Conservation (phyloP, 75 land plant genomes). For the Cryptomeria japonica region DNA sequence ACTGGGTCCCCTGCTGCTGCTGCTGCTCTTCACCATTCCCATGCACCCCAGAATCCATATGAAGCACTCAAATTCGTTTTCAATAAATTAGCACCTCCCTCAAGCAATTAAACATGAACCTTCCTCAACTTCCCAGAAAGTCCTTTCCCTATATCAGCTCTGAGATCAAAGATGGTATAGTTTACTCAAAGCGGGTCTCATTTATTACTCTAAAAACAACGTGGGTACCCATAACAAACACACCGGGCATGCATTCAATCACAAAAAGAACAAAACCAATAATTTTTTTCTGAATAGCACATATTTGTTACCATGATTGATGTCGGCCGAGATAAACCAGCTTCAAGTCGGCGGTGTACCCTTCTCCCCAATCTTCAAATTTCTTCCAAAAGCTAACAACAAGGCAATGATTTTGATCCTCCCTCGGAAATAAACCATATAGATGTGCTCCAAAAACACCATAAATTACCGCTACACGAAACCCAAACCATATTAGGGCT, state of each 20-base stretch:
- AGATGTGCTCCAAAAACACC: not conserved
- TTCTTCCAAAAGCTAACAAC: not conserved
- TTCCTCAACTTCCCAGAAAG: not conserved
- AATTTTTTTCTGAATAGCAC: not conserved
- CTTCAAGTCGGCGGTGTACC: not conserved
- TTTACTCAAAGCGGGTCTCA: not conserved
- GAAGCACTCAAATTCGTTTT: not conserved
- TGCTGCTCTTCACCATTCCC: constrained; percentile 16
- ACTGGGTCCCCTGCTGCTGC: constrained; percentile 23
- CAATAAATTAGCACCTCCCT: not conserved
- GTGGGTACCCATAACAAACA: not conserved
- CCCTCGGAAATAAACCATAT: not conserved
- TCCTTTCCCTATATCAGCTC: not conserved
- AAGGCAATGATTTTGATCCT: not conserved
- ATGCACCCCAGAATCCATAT: not conserved
- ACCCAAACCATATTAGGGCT: too few relatives aligned
- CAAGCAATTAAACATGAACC: not conserved
- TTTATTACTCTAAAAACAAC: not conserved
- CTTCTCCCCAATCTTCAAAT: not conserved
- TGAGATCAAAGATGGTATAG: not conserved
- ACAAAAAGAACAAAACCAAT: not conserved
- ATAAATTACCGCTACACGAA: too few relatives aligned
- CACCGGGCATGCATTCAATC: not conserved
- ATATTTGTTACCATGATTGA: not conserved
- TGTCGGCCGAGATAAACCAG: not conserved